Conservation (phyloP, 192 early-diverging fungal genomes). For the Mortierella alpina region DNA sequence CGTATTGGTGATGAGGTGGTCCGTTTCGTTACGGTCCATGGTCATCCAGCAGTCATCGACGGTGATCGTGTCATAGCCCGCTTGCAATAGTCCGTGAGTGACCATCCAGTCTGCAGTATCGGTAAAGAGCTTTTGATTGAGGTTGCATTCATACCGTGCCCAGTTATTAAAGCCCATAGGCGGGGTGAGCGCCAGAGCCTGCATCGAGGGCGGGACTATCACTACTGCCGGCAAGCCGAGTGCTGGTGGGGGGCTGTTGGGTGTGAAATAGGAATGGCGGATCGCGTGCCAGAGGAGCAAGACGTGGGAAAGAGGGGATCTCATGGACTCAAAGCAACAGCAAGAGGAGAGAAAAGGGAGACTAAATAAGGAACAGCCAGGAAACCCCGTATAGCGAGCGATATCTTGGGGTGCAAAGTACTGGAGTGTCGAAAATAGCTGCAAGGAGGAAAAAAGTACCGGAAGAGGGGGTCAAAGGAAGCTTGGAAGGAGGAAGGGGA, state of each 20-base stretch:
- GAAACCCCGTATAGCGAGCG: too few species aligned
- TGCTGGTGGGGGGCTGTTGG: slow-evolving; percentile 2
- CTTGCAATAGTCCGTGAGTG: slow-evolving; percentile 44
- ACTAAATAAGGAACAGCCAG: background rate
- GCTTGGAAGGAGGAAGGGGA: background rate
- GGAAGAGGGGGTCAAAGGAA: background rate
- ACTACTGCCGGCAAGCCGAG: slow-evolving; percentile 14
- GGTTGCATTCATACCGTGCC: slow-evolving; percentile 63
- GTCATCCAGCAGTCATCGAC: slow-evolving; percentile 71
- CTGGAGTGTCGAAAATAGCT: background rate
- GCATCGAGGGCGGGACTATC: background rate
- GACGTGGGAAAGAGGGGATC: slow-evolving; percentile 15
- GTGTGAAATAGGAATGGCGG: slow-evolving; percentile 4
- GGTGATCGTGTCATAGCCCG: slow-evolving; percentile 68
- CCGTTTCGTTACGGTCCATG: slow-evolving; percentile 44
- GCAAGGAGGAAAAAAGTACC: background rate
- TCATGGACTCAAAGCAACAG: background rate
- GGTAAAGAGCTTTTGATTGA: slow-evolving; percentile 63
- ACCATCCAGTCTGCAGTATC: slow-evolving; percentile 62
- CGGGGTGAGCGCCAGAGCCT: slow-evolving; percentile 18
- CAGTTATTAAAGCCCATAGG: slow-evolving; percentile 71
- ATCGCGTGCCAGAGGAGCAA: slow-evolving; percentile 38
- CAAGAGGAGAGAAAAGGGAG: background rate
- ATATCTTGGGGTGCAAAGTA: too few species aligned
- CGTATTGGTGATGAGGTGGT: slow-evolving; percentile 46